A percentile compares a stretch with the other conserved stretches of the same genome.
Conservation (phyloP, 371 early-diverging fungal species). For the Capniomyces stellatus region DNA sequence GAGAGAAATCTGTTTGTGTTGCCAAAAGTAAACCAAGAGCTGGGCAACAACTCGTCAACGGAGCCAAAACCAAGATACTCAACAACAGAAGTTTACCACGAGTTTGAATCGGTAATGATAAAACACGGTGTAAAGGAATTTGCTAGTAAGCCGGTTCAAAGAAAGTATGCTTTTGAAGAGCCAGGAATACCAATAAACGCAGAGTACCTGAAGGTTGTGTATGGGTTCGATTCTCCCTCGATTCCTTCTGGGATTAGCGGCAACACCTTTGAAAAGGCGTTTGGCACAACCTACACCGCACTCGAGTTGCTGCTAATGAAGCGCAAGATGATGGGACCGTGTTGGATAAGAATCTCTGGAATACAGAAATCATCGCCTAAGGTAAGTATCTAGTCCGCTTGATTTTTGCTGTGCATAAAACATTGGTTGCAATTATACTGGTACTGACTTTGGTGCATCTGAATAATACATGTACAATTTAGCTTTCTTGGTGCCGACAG, state of each 20-base stretch:
- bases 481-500: conserved; percentile 72
- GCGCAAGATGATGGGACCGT: conserved; percentile 92
- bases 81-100: conserved; percentile 49
- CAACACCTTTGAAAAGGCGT: conserved; percentile 63
- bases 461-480: not conserved
- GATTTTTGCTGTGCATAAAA: no score
- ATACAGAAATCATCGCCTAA: conserved; percentile 26
- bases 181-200: conserved; percentile 61
- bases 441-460: not conserved
- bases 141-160: conserved; percentile 40
- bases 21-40: conserved; percentile 35
- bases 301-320: conserved; percentile 86
- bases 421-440: no score
- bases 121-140: conserved; percentile 35
- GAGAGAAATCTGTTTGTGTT: conserved; percentile 75
- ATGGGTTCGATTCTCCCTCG: conserved; percentile 49
- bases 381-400: no score
- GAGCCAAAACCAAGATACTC: conserved; percentile 38
- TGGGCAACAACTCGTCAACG: conserved; percentile 33
- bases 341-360: conserved; percentile 64
- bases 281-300: conserved; percentile 75
- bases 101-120: conserved; percentile 42
- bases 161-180: conserved; percentile 88
- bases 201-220: conserved; percentile 74
- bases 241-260: conserved; percentile 54